A percentile compares a stretch with the other conserved stretches of the same genome.
Evolutionary conservation across 768 basidiomycete species (phyloP).

Genomic region (Rubroboletus satanas): DNA sequence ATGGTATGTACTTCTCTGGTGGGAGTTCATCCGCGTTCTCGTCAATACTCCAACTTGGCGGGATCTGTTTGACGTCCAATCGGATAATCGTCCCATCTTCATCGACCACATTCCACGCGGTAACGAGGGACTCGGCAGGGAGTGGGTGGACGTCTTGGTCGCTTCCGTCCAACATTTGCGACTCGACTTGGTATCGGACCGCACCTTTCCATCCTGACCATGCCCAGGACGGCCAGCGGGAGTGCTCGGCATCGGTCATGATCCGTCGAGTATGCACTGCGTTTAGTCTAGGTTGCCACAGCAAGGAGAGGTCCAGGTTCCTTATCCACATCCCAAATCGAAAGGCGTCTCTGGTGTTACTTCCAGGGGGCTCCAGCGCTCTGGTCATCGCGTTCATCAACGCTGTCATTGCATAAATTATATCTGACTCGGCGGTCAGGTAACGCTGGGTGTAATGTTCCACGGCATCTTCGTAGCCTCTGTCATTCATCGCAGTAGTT

Average conservation of each 20-base stretch:
- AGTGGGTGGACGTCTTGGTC: neutral
- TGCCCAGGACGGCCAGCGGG: constrained; percentile 24
- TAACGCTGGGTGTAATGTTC: constrained; percentile 13
- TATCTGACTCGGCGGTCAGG: constrained; percentile 13
- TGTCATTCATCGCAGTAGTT: neutral
- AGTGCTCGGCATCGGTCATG: neutral
- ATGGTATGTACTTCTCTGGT: constrained; percentile 1
- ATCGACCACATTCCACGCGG: constrained; percentile 16
- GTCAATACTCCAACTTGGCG: neutral
- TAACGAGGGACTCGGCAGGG: constrained; percentile 19
- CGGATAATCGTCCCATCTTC: constrained; percentile 6
- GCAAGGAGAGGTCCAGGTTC: constrained; percentile 12
- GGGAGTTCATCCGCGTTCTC: neutral
- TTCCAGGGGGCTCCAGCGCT: neutral
- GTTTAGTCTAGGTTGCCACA: constrained; percentile 23
- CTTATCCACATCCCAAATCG: neutral
- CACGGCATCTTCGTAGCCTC: constrained; percentile 6
- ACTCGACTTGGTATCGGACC: constrained; percentile 4
- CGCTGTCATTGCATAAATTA: constrained; percentile 8
- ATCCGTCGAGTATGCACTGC: constrained; percentile 7
- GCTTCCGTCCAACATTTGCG: neutral
- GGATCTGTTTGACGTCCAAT: constrained; percentile 7
- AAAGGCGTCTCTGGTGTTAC: neutral
- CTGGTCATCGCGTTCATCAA: neutral
- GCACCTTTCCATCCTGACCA: constrained; percentile 27